Evolutionary conservation across 176 grass and related monocot species (phyloP), one percentile per base, ranked within the genome.

Genomic region (Leersia perrieri): DNA sequence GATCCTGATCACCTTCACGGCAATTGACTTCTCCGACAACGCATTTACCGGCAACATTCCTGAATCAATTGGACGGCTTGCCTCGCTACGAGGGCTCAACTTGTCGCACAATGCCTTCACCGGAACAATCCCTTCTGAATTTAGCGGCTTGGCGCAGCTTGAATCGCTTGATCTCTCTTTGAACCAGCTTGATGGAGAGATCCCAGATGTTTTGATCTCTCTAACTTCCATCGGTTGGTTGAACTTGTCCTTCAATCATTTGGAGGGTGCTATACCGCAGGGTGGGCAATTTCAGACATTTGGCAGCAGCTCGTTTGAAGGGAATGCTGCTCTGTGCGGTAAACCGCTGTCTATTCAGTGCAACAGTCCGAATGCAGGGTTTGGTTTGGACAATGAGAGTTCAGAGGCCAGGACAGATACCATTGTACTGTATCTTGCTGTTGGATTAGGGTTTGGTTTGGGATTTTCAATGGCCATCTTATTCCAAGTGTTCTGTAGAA

Each of bases 61-160:
- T 2, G 31, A 14, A 32, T 86, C 89, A 3, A 36, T 94, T 1
- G 70, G 53, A 15, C 65, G 80, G 23, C 89, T 94, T 6, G 64
- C 33, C 11, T 75, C 68, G 7, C 66, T 94, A 7, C 64, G 63
- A 29, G 85, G 79, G 9, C 87, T 94, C 29, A 89, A 91, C 75
- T 60, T 91, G 74, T 94, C 88, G 12, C 8, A 22, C 70, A 94
- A 94, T 11, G 71, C 44, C 65, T 78, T 94, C 8, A 70, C 60
- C 0, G 92, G 88, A 0, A 26, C 57, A 57, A 69, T 94, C 9
- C 88, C 92, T 66, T 3, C 60, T 4, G 31, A 25, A 3, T 16
- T 83, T 9, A 18, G 63, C 9, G 33, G 8, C 11, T 1, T 84
- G 82, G 11, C 27, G 13, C 63, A 69, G 40, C 80, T 83, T 0